These are phyloP conservation scores for Coniella lustricola DNA, from an alignment of 2,329 filamentous ascomycete species.

Conservation along the genomic window DNA sequence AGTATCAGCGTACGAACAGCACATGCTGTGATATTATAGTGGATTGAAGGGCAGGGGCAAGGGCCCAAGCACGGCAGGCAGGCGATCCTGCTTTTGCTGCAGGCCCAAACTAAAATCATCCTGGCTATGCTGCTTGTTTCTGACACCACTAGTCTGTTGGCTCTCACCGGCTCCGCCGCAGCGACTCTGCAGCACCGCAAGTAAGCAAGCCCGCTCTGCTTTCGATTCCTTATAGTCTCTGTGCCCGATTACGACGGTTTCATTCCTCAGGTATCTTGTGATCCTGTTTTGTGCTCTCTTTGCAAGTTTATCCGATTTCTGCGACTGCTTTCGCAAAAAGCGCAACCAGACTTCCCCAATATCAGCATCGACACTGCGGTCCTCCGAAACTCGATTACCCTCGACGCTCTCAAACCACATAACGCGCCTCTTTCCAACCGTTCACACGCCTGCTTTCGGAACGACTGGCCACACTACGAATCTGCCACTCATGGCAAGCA, in stretches of 20 bases:
- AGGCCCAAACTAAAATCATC: slow-evolving; percentile 1
- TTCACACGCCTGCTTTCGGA: neutral
- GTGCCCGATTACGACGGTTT: no score
- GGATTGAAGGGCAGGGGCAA: no score
- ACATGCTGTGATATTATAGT: no score
- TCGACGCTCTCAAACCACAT: neutral
- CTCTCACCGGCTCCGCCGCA: slow-evolving; percentile 2
- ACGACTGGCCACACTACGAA: neutral
- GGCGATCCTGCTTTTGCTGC: neutral
- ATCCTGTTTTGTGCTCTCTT: no score
- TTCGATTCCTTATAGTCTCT: neutral
- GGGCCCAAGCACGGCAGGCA: slow-evolving; percentile 2
- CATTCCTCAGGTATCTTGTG: neutral
- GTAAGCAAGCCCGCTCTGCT: neutral
- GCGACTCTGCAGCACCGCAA: neutral
- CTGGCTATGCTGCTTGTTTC: slow-evolving; percentile 1
- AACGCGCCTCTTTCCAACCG: neutral
- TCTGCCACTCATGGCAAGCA: slow-evolving; percentile 28
- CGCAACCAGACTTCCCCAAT: neutral
- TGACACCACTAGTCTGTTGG: neutral
- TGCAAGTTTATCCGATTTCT: no score
- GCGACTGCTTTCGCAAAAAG: neutral
- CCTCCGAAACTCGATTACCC: neutral
- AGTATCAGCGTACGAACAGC: no score
- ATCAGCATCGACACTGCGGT: neutral